A percentile compares a stretch with the other conserved stretches of the same genome.
phyloP scores from a whole-genome alignment of 2,329 filamentous ascomycete species.

The Nemania bipapillata region DNA sequence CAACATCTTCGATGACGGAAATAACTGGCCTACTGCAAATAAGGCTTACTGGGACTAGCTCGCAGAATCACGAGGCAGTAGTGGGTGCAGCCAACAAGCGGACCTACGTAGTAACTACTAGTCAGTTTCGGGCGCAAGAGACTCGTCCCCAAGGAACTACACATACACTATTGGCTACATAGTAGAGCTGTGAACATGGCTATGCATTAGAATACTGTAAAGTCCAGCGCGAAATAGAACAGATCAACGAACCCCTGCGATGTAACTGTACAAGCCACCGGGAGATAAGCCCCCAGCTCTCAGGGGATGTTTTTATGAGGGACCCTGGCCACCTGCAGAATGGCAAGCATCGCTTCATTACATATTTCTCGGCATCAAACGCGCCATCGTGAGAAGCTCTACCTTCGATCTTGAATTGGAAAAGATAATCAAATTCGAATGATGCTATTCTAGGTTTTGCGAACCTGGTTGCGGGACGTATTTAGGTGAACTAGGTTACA shows the following conservation, averaged over 20 bases:
- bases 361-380: constrained; percentile 17
- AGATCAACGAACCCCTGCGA: constrained; percentile 13
- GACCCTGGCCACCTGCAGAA: constrained; percentile 15
- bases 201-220: constrained; percentile 10
- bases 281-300: constrained; percentile 19
- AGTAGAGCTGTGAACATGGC: constrained; percentile 12
- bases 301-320: constrained; percentile 13
- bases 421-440: constrained; percentile 18
- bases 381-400: constrained; percentile 16
- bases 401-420: constrained; percentile 17
- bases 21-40: constrained; percentile 32
- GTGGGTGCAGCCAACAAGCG: constrained; percentile 6
- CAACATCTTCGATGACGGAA: constrained; percentile 38
- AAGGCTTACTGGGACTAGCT: constrained; percentile 30
- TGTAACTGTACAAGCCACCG: constrained; percentile 15
- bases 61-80: constrained; percentile 1
- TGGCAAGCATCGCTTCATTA: constrained; percentile 14
- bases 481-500: constrained; percentile 16
- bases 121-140: constrained; percentile 5
- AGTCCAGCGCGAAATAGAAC: constrained; percentile 14
- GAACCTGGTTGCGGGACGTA: constrained; percentile 24
- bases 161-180: constrained; percentile 16
- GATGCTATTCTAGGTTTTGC: constrained; percentile 18
- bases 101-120: constrained; percentile 2
- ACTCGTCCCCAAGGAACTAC: constrained; percentile 17